Conservation (phyloP, 106 monocot species). For the Posidonia australis region DNA sequence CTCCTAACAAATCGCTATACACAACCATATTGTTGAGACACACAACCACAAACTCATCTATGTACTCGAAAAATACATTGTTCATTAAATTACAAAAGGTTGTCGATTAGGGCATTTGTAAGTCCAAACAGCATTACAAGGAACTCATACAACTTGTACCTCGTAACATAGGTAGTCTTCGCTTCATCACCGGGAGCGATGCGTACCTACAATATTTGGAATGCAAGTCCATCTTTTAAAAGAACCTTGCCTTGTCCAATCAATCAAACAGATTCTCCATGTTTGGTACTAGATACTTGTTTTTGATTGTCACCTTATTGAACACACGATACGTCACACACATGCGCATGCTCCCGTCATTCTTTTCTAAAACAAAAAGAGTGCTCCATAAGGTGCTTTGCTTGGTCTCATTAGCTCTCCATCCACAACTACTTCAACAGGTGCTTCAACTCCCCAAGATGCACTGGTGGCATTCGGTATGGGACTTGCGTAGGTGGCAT, state of each 20-base stretch:
- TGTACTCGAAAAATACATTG: no score
- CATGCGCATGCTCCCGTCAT: conserved; percentile 4
- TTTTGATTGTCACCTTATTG: conserved; percentile 6
- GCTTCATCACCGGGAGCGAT: no score
- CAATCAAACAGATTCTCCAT: conserved; percentile 1
- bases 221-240: conserved; percentile 4
- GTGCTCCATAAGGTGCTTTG: neutral
- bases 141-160: no score
- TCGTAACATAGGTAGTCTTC: no score
- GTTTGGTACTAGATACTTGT: neutral
- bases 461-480: neutral
- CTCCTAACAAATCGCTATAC: no score
- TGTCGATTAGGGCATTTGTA: no score
- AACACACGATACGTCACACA: neutral
- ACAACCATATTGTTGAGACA: no score
- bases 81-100: no score
- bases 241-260: neutral
- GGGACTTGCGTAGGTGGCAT: neutral
- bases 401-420: neutral
- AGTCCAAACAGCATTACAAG: no score
- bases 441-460: neutral
- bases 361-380: conserved; percentile 2
- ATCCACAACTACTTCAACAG: neutral
- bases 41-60: no score
- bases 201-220: no score